Percentiles rank a stretch among this genome's conserved stretches.
phyloP scores from a whole-genome alignment of 2,329 filamentous ascomycete species.

The Fusarium annulatum region DNA sequence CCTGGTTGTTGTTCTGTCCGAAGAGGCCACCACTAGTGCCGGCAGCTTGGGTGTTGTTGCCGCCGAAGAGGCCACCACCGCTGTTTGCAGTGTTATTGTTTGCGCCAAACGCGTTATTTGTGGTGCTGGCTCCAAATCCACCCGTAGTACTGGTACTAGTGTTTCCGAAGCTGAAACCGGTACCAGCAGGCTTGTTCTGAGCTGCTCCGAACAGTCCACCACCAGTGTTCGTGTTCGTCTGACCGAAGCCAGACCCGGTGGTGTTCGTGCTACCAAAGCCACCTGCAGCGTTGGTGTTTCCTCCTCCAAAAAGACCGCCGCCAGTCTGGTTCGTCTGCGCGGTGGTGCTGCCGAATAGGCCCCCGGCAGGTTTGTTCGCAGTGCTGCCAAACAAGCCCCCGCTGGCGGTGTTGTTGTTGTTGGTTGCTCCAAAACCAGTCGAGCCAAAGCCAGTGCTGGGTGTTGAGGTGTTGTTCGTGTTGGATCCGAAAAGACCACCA shows the following conservation, averaged over 20 bases:
- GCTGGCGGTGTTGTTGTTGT: constrained; percentile 46
- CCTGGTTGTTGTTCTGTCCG: constrained; percentile 48
- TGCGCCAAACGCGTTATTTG: constrained; percentile 44
- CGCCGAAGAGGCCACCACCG: constrained; percentile 58
- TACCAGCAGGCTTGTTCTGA: constrained; percentile 52
- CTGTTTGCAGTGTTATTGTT: constrained; percentile 46
- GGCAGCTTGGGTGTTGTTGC: constrained; percentile 51
- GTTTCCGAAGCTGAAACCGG: constrained; percentile 57
- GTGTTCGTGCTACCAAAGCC: constrained; percentile 37
- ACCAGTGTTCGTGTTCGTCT: constrained; percentile 43
- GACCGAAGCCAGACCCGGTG: constrained; percentile 53
- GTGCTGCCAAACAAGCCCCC: constrained; percentile 47
- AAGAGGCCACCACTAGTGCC: constrained; percentile 58
- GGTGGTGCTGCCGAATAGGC: constrained; percentile 53
- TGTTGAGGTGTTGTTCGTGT: constrained; percentile 46
- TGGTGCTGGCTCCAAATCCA: constrained; percentile 44
- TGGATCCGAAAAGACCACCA: constrained; percentile 53
- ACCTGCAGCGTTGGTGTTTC: constrained; percentile 31
- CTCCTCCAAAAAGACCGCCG: constrained; percentile 45
- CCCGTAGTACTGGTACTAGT: constrained; percentile 46
- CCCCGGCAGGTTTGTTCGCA: constrained; percentile 44
- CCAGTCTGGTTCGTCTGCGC: constrained; percentile 40
- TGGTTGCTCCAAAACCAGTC: constrained; percentile 56
- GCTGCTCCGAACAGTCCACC: constrained; percentile 58
- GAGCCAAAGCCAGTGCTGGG: constrained; percentile 34